Conservation (phyloP, 2,329 filamentous ascomycete genomes). For the Sordariomycetes sp. region DNA sequence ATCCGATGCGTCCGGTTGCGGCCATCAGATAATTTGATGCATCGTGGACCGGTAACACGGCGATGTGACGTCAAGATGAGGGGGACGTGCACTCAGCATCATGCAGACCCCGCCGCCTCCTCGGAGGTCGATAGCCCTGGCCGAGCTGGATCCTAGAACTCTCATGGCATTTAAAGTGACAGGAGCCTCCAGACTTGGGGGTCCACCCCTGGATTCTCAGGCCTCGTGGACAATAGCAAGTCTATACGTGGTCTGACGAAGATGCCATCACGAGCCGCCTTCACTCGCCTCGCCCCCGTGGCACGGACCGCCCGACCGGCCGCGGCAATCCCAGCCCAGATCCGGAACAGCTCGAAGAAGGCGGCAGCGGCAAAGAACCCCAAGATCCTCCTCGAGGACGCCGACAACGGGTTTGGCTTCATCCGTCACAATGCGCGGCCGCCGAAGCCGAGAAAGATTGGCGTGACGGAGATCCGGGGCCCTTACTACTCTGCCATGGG, state of each 20-base stretch:
- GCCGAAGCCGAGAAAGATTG: slow-evolving; percentile 31
- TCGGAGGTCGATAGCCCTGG: background rate
- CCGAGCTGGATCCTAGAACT: background rate
- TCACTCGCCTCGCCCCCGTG: background rate
- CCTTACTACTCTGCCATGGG: slow-evolving; percentile 43
- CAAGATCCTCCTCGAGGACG: slow-evolving; percentile 28
- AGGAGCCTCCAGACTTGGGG: background rate
- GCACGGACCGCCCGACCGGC: background rate
- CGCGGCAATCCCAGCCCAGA: background rate
- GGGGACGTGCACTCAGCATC: background rate
- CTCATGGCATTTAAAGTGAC: background rate
- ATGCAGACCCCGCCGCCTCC: background rate
- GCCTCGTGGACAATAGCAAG: background rate
- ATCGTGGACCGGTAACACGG: background rate
- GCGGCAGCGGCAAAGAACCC: background rate
- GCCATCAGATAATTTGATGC: no score
- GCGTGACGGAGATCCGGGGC: slow-evolving; percentile 40
- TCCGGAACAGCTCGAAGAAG: background rate
- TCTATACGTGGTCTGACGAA: background rate
- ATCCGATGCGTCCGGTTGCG: no score
- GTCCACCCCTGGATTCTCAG: background rate
- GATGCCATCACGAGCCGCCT: background rate
- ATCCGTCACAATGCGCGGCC: slow-evolving; percentile 31
- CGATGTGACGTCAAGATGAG: background rate
- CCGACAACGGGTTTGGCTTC: slow-evolving; percentile 32